Base-by-base conservation (phyloP, 1,139 yeast genomes). In the Kodamaea ohmeri region DNA sequence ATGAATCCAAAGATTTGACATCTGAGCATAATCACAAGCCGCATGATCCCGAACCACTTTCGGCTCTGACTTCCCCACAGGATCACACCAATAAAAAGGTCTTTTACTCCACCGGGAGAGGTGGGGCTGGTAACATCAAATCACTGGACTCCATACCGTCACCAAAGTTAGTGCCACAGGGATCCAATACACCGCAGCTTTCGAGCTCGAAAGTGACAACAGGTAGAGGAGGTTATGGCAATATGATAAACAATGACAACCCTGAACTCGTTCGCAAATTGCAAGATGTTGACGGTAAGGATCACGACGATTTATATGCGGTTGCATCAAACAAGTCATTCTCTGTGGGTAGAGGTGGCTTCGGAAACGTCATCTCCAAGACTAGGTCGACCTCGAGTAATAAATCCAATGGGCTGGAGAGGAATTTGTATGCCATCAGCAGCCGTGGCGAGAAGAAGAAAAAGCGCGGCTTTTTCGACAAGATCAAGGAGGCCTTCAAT, bases 171-270 rank as follows among this genome's bases (percentile, higher is more conserved):
- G 75, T 71, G 1, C 76, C 79, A 4, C 80, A 77, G 50, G 87
- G 86, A 2, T 75, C 82, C 19, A 78, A 72, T 45, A 76, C 84
- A 15, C 92, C 90, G 15, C 75, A 67, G 48, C 64, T 83, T 39
- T 62, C 70, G 36, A 76, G 78, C 26, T 73, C 76, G 19, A 73
- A 75, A 25, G 77, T 79, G 50, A 73, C 87, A 19, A 84, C 92
- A 2, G 94, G 94, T 21, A 71, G 94, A 49, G 94, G 94, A 7
- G 94, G 94, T 2, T 81, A 78, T 35, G 94, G 94, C 4, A 84
- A 84, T 54, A 84, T 84, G 87, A 65, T 80, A 39, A 71, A 62
- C 46, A 83, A 83, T 57, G 71, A 70, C 32, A 81, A 83, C 54
- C 79, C 85, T 1, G 71, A 72, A 39, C 54, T 78, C 37, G 73